phyloP scores from a whole-genome alignment of 306 rosid species.

The Heteromeles arbutifolia region DNA sequence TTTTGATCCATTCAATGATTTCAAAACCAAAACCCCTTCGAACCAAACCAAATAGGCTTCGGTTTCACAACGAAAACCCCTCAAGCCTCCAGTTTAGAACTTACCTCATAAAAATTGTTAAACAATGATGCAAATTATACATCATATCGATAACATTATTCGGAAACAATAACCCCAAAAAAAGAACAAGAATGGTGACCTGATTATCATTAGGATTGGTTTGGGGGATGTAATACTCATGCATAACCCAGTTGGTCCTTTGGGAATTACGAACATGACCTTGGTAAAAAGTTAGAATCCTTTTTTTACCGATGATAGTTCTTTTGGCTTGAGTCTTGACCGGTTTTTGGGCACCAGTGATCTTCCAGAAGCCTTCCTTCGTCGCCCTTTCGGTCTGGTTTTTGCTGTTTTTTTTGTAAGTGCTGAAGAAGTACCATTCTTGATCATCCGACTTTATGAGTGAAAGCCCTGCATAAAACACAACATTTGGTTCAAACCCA shows the following conservation, averaged over 20 bases:
- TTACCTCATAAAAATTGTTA: no score
- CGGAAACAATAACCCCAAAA: background rate
- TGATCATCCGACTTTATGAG: conserved; percentile 26
- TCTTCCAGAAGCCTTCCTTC: conserved; percentile 55
- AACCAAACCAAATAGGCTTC: background rate
- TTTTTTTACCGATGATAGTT: conserved; percentile 47
- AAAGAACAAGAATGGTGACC: conserved; percentile 23
- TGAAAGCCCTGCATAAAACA: conserved; percentile 19
- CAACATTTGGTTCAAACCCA: background rate
- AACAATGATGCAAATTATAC: background rate
- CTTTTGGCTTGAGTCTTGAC: conserved; percentile 24
- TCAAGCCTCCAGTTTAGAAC: no score
- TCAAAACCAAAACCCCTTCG: background rate
- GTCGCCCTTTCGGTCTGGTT: conserved; percentile 37
- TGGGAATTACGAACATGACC: conserved; percentile 25
- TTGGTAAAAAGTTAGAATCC: conserved; percentile 24
- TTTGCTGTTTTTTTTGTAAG: conserved; percentile 26
- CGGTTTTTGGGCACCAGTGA: conserved; percentile 27
- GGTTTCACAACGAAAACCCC: conserved; percentile 20
- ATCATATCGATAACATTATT: background rate
- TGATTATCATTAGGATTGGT: background rate
- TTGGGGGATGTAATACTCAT: conserved; percentile 37
- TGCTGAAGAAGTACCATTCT: conserved; percentile 60
- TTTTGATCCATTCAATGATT: background rate
- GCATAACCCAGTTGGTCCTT: conserved; percentile 55